phyloP scores from a whole-genome alignment of 257 asterid genomes.

The Ilex asprella region DNA sequence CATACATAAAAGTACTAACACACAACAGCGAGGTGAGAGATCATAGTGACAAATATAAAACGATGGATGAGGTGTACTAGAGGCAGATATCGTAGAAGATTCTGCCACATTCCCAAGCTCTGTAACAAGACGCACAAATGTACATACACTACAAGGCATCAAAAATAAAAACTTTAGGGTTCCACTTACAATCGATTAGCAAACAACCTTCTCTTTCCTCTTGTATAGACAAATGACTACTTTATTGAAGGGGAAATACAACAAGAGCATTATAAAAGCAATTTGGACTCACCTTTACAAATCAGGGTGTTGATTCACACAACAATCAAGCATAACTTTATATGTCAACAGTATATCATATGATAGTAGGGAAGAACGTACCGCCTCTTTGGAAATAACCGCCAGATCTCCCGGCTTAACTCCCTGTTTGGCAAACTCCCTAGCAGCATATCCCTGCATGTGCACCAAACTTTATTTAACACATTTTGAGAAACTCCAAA shows the following conservation, averaged over 20 bases:
- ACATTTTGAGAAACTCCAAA: not conserved
- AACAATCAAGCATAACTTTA: not conserved
- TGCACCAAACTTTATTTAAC: conserved; percentile 7
- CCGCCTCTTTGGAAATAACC: conserved; percentile 90
- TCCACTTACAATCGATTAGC: no score
- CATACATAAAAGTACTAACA: no score
- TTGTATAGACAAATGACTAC: no score
- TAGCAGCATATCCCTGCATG: conserved; percentile 90
- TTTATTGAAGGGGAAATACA: no score
- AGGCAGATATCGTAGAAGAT: no score
- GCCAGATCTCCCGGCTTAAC: conserved; percentile 86
- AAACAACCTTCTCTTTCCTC: no score
- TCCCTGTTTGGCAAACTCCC: conserved; percentile 91
- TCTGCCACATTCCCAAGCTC: no score
- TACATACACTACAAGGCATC: no score
- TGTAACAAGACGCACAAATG: no score
- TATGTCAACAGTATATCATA: not conserved
- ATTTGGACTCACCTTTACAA: not conserved
- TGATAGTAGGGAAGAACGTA: conserved; percentile 19
- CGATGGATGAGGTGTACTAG: not conserved
- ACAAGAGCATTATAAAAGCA: no score
- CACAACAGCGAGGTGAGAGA: not conserved
- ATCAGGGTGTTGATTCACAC: not conserved
- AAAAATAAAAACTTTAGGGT: no score
- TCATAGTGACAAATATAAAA: no score